Evolutionary conservation across 2,329 filamentous ascomycete genomes (phyloP), one percentile per base, ranked within the genome.

Genomic region (Epichloe bromicola): DNA sequence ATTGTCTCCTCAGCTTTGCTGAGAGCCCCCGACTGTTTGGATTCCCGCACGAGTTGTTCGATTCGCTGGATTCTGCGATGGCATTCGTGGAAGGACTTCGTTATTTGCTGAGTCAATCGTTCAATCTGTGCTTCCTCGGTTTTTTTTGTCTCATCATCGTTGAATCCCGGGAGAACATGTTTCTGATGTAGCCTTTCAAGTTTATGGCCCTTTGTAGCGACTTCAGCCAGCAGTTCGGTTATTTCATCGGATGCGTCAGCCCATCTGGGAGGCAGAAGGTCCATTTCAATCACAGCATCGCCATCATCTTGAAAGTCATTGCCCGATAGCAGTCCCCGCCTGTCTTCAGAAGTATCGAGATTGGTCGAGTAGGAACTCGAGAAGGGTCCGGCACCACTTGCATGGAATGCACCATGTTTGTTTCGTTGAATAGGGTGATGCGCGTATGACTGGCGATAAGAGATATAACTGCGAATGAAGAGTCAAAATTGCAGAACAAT

Each of bases 201-300:
- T 60, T 82, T 83, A 60, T 87, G 82, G 58, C 88, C 86, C 70
- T 94, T 88, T 54, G 80, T 82, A 49, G 88, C 85, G 57, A 97
- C 88, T 52, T 86, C 81, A 54, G 80, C 77, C 10, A 98, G 78
- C 41, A 87, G 71, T 53, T 96, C 88, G 33, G 85, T 83, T 54
- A 98, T 88, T 65, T 97, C 89, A 65, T 97, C 93, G 61, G 90
- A 90, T 53, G 95, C 77, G 63, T 98, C 93, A 53, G 91, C 86
- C 93, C 93, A 98, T 54, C 93, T 83, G 49, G 93, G 93, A 23
- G 93, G 93, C 17, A 98, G 76, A 39, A 95, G 73, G 68, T 97
- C 91, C 93, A 98, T 97, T 73, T 98, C 93, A 61, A 98, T 97
- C 52, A 98, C 82, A 19, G 88, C 86, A 68, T 97, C 91, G 64